These are phyloP conservation scores for Leccinum olivaceoglutinosum DNA, from an alignment of 1,284 basidiomycete species.

Conservation along the genomic window DNA sequence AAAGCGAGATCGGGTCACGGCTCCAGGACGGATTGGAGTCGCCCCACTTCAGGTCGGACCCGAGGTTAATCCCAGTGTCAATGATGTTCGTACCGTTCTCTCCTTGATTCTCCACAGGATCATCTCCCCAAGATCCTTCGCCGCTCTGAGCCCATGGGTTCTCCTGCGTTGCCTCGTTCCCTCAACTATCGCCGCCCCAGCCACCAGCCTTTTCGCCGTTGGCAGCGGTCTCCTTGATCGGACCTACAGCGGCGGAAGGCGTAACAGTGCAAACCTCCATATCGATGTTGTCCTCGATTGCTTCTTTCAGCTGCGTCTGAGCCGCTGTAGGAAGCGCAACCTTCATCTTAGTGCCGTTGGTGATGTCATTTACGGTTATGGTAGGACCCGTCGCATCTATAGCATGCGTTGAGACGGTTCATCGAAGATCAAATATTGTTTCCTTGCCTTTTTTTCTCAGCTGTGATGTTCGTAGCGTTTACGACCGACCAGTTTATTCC, in stretches of 20 bases:
- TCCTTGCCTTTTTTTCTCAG: slow-evolving; percentile 10
- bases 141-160: slow-evolving; percentile 14
- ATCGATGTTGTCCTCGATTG: slow-evolving; percentile 30
- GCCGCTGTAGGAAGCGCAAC: slow-evolving; percentile 22
- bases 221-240: neutral
- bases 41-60: slow-evolving; percentile 11
- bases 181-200: slow-evolving; percentile 8
- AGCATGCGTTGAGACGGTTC: slow-evolving; percentile 7
- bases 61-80: neutral
- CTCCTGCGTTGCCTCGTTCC: neutral
- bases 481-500: slow-evolving; percentile 27
- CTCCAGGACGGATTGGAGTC: slow-evolving; percentile 24
- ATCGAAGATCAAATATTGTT: neutral
- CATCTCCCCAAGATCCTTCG: slow-evolving; percentile 4
- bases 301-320: slow-evolving; percentile 23
- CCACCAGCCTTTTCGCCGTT: neutral
- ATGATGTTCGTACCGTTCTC: neutral
- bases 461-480: neutral
- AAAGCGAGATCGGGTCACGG: slow-evolving; percentile 27
- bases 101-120: slow-evolving; percentile 10
- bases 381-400: slow-evolving; percentile 5
- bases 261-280: slow-evolving; percentile 13
- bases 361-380: slow-evolving; percentile 18
- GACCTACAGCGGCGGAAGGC: neutral
- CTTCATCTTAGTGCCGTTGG: slow-evolving; percentile 14